A percentile compares a stretch with the other conserved stretches of the same genome.
phyloP scores from a whole-genome alignment of 179 eudicot species.

The Corrigiola litoralis region DNA sequence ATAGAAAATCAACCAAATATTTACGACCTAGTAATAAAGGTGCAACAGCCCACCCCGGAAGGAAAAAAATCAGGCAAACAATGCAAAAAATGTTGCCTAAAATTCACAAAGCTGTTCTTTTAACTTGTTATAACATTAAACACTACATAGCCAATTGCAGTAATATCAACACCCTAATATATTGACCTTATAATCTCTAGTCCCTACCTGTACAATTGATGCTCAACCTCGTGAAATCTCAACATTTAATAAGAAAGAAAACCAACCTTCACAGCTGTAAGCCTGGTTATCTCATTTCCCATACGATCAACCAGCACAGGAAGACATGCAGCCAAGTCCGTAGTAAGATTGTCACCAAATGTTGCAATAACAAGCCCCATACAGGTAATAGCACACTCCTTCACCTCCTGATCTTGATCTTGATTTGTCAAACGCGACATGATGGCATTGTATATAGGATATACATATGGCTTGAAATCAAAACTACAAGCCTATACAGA shows the following conservation, averaged over 20 bases:
- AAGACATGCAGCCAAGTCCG: conserved; percentile 81
- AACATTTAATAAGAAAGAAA: neutral
- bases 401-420: conserved; percentile 99
- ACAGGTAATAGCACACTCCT: conserved; percentile 97
- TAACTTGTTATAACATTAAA: too few species aligned
- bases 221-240: too few species aligned
- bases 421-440: conserved; percentile 91
- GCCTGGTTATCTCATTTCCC: conserved; percentile 98
- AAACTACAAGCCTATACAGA: conserved; percentile 52
- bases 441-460: conserved; percentile 81
- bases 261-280: conserved; percentile 95
- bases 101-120: too few species aligned
- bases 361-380: conserved; percentile 93
- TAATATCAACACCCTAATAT: too few species aligned
- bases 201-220: too few species aligned
- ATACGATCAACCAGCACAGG: conserved; percentile 98
- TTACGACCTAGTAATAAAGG: too few species aligned
- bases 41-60: too few species aligned
- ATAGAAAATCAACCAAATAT: too few species aligned
- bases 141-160: too few species aligned
- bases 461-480: conserved; percentile 83
- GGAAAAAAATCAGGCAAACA: too few species aligned
- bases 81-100: too few species aligned
- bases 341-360: conserved; percentile 82
- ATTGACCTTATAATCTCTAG: too few species aligned